Percentiles rank a stretch among this genome's conserved stretches.
Conservation (phyloP, 2,329 filamentous ascomycete genomes). For the Colletotrichum abscissum region DNA sequence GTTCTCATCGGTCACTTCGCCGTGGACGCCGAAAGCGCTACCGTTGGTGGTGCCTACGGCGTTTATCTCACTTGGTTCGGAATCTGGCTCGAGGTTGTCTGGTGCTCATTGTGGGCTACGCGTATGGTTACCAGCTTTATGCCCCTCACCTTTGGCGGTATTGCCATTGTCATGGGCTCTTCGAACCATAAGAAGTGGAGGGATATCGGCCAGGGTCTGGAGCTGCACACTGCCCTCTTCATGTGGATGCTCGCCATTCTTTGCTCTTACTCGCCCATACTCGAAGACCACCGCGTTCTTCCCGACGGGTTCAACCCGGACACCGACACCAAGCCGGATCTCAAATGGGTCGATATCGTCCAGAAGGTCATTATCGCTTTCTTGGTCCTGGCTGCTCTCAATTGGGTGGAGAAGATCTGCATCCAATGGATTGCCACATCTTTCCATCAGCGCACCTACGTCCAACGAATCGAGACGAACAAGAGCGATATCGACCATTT, state of each 20-base stretch:
- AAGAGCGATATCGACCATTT: conserved; percentile 83
- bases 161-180: conserved; percentile 80
- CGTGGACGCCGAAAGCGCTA: conserved; percentile 49
- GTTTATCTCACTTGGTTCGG: conserved; percentile 90
- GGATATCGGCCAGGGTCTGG: conserved; percentile 86
- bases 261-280: conserved; percentile 85
- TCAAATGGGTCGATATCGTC: conserved; percentile 79
- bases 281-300: conserved; percentile 68
- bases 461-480: conserved; percentile 90
- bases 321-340: conserved; percentile 53
- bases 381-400: conserved; percentile 83
- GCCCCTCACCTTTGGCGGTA: conserved; percentile 56
- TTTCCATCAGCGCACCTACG: conserved; percentile 92
- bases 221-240: conserved; percentile 87
- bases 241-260: conserved; percentile 92
- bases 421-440: conserved; percentile 95
- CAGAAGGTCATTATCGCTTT: conserved; percentile 89
- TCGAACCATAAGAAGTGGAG: conserved; percentile 94
- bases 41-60: conserved; percentile 75
- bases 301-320: conserved; percentile 50
- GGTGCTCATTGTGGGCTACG: conserved; percentile 88
- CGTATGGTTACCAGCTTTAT: conserved; percentile 64
- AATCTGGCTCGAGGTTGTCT: conserved; percentile 94
- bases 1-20: conserved; percentile 56
- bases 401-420: conserved; percentile 91